Percentiles rank a stretch among this genome's conserved stretches.
Evolutionary conservation across 805 yeast species (phyloP).

Genomic region (Metschnikowia peoriensis): DNA sequence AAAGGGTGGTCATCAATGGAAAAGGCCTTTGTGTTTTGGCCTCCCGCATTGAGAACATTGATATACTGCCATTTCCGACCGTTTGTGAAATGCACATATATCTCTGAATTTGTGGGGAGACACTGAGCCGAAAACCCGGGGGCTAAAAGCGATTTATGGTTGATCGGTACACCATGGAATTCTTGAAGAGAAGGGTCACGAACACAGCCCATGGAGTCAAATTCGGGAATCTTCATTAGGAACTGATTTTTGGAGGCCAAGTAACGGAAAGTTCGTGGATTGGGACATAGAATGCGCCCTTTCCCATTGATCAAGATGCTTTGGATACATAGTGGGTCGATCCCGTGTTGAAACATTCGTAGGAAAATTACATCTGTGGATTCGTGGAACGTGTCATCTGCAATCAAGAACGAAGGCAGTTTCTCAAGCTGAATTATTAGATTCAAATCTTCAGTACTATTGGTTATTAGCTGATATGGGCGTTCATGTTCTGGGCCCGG

Average conservation of each 20-base stretch:
- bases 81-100: constrained; percentile 22
- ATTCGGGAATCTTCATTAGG: constrained; percentile 10
- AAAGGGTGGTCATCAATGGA: constrained; percentile 33
- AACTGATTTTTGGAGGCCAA: constrained; percentile 17
- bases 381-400: constrained; percentile 42
- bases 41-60: constrained; percentile 33
- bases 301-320: constrained; percentile 31
- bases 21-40: constrained; percentile 32
- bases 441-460: constrained; percentile 25
- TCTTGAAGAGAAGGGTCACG: constrained; percentile 16
- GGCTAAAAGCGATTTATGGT: constrained; percentile 19
- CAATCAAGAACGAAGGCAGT: constrained; percentile 26
- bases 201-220: constrained; percentile 25
- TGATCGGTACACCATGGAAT: constrained; percentile 15
- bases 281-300: constrained; percentile 27
- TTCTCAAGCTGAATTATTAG: constrained; percentile 26
- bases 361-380: constrained; percentile 33
- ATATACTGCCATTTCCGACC: constrained; percentile 24
- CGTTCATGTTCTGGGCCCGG: constrained; percentile 27
- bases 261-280: constrained; percentile 10
- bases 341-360: constrained; percentile 30
- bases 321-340: constrained; percentile 35
- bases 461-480: constrained; percentile 31
- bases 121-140: constrained; percentile 28
- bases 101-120: constrained; percentile 18